Evolutionary conservation across 352 stramenopile species (phyloP), one percentile per base, ranked within the genome.

Genomic region (Plasmopara viticola): DNA sequence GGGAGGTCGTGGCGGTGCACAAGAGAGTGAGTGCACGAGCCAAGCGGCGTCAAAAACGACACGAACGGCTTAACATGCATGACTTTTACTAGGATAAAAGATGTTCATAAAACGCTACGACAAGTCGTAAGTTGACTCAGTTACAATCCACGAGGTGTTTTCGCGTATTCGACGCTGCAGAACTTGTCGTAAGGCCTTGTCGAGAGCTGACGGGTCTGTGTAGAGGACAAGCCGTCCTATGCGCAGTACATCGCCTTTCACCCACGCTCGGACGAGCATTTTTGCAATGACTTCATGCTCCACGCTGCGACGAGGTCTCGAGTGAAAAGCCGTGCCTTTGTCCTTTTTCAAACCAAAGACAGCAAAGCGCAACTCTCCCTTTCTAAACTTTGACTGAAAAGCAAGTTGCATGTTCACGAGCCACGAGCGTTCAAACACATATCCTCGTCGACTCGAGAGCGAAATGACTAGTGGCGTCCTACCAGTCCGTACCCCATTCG

Each of bases 21-120:
- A 89, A 88, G 56, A 84, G 84, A 60, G 56, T 88, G 44, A 71
- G 50, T 13, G 68, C 77, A 18, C 77, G 82, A 10, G 52, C 64
- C n/a, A 89, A 84, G 38, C 79, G 82, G 4, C 68, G 82, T 15
- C 45, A 72, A 33, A 85, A 86, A 53, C 75, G 82, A 30, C 66
- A 74, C 28, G 47, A 64, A 41, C 68, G 71, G 28, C 48, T 89
- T 30, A 66, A 64, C 9, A 77, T 77, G 48, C 82, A 93, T 54
- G 63, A 89, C 31, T 87, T 90, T 44, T 85, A 86, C 63, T 87
- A 34, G 9, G 9, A 9, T 34, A n/a, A 34, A 34, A n/a, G n/a
- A n/a, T n/a, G n/a, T n/a, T 34, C 5, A 34, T 9, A 34, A 34
- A 34, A 9, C 30, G 30, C n/a, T n/a, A n/a, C 9, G 30, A 34